These are phyloP conservation scores for Fusarium sp. DNA, from an alignment of 2,329 filamentous ascomycete genomes.

Conservation along the genomic window DNA sequence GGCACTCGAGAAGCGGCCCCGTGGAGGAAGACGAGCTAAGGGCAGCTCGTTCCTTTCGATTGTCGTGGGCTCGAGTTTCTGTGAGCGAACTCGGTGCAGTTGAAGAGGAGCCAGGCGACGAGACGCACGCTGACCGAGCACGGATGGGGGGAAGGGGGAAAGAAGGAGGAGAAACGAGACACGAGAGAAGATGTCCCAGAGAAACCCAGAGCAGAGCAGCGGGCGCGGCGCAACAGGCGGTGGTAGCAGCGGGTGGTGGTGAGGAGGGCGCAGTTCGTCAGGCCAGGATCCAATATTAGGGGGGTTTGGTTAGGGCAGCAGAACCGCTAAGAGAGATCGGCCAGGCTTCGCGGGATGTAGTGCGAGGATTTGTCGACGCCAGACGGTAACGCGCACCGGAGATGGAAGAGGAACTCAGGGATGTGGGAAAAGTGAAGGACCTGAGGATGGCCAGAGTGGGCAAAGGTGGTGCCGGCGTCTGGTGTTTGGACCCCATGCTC, in stretches of 20 bases:
- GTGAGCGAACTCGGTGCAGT: constrained; percentile 27
- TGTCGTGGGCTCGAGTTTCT: constrained; percentile 40
- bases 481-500: constrained; percentile 48
- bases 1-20: constrained; percentile 38
- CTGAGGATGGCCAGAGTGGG: constrained; percentile 41
- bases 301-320: constrained; percentile 31
- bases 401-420: constrained; percentile 27
- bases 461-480: constrained; percentile 39
- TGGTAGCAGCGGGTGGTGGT: constrained; percentile 7
- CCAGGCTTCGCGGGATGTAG: neutral
- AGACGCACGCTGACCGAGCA: constrained; percentile 46
- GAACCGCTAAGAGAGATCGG: constrained; percentile 23
- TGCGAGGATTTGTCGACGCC: constrained; percentile 9
- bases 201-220: constrained; percentile 36
- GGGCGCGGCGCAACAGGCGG: constrained; percentile 25
- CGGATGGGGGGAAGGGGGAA: constrained; percentile 37
- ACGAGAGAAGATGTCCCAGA: constrained; percentile 33
- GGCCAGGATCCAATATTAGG: constrained; percentile 35
- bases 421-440: constrained; percentile 35
- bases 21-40: constrained; percentile 34
- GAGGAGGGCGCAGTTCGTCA: constrained; percentile 29
- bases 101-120: constrained; percentile 45
- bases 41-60: constrained; percentile 46
- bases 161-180: constrained; percentile 29
- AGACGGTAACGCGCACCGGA: constrained; percentile 14